Percentiles rank a stretch among this genome's conserved stretches.
Evolutionary conservation across 2,329 filamentous ascomycete genomes (phyloP).

Genomic region (Didymella exigua): DNA sequence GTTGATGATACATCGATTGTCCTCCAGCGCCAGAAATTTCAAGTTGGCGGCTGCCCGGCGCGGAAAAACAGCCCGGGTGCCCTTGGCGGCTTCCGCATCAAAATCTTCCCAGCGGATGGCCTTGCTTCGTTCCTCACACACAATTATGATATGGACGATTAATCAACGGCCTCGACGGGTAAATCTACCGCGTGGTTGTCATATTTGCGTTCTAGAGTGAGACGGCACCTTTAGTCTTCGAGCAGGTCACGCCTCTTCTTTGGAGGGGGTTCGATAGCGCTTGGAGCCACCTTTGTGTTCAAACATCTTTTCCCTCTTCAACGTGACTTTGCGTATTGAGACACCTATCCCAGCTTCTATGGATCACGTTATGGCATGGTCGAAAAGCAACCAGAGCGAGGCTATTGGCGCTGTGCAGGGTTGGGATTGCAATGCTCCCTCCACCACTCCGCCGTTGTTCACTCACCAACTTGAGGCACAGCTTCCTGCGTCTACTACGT

Average conservation of each 20-base stretch:
- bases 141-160: constrained; percentile 52
- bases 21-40: background rate
- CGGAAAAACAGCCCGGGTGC: background rate
- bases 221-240: constrained; percentile 47
- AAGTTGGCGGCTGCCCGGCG: background rate
- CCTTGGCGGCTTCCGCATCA: constrained; percentile 23
- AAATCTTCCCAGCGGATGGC: constrained; percentile 26
- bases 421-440: no score
- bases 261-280: constrained; percentile 30
- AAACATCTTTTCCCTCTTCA: constrained; percentile 29
- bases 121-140: constrained; percentile 41
- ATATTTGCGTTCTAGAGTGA: constrained; percentile 54
- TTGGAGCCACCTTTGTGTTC: constrained; percentile 50
- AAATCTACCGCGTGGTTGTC: constrained; percentile 50
- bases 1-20: background rate
- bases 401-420: no score
- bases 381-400: no score
- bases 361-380: no score
- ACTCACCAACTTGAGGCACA: no score
- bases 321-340: background rate
- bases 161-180: constrained; percentile 51
- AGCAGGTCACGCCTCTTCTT: constrained; percentile 32
- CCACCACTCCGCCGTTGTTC: no score
- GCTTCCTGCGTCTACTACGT: no score
- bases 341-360: no score